Evolutionary conservation across 2,329 filamentous ascomycete species (phyloP).

Genomic region (Fusarium devonianum): DNA sequence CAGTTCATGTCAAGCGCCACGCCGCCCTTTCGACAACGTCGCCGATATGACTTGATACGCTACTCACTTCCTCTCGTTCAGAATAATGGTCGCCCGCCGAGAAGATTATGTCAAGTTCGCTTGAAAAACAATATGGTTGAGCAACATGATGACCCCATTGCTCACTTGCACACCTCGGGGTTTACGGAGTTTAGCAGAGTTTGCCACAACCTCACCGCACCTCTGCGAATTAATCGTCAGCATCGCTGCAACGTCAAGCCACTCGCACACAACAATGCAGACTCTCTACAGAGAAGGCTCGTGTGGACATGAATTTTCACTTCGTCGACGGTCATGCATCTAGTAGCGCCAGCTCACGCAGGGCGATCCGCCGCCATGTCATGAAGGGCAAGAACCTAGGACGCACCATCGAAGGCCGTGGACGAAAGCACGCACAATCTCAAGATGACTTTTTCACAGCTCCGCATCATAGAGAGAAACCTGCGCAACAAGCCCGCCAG

Average conservation of each 20-base stretch:
- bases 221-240: not conserved
- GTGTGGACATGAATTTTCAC: slow-evolving; percentile 28
- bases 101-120: not conserved
- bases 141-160: not conserved
- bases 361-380: slow-evolving; percentile 34
- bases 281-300: not conserved
- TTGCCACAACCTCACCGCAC: slow-evolving; percentile 16
- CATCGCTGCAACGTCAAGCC: not conserved
- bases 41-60: not conserved
- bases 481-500: not conserved
- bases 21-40: not conserved
- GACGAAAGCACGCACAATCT: slow-evolving; percentile 23
- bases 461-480: not conserved
- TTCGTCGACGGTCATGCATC: slow-evolving; percentile 25
- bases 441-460: not conserved
- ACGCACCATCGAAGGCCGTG: slow-evolving; percentile 28
- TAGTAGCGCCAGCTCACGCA: slow-evolving; percentile 12
- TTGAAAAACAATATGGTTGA: not conserved
- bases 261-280: not conserved
- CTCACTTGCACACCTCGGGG: slow-evolving; percentile 10
- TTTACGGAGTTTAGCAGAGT: slow-evolving; percentile 26
- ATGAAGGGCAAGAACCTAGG: slow-evolving; percentile 37
- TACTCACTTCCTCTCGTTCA: not conserved
- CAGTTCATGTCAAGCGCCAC: not conserved
- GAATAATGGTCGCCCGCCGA: not conserved